Percentiles rank a stretch among this genome's conserved stretches.
phyloP scores from a whole-genome alignment of 805 yeast species.

The Metahyphopichia silvanorum region DNA sequence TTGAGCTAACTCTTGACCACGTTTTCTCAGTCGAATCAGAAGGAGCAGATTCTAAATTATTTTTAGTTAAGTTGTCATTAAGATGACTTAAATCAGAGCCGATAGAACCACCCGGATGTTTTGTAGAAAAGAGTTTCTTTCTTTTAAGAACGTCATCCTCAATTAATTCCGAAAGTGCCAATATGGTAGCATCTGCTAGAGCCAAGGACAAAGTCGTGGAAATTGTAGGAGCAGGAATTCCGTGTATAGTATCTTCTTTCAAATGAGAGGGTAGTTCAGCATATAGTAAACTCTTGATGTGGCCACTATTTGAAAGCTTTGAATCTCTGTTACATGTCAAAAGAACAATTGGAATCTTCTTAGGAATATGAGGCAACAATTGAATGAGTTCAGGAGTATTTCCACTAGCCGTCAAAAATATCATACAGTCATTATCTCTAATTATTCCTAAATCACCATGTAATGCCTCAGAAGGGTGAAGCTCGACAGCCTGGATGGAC shows the following conservation, averaged over 20 bases:
- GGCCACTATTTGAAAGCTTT: slow-evolving; percentile 47
- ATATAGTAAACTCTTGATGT: slow-evolving; percentile 50
- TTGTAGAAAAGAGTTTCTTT: slow-evolving; percentile 55
- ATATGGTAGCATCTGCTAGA: slow-evolving; percentile 72
- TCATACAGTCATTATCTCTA: slow-evolving; percentile 52
- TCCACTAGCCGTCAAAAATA: slow-evolving; percentile 78
- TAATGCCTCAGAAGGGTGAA: slow-evolving; percentile 85
- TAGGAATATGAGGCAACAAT: slow-evolving; percentile 56
- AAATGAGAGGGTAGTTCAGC: slow-evolving; percentile 60
- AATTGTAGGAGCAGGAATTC: slow-evolving; percentile 84
- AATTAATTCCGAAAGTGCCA: slow-evolving; percentile 68
- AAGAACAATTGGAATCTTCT: slow-evolving; percentile 50
- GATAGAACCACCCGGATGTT: slow-evolving; percentile 92
- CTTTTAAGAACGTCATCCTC: slow-evolving; percentile 55
- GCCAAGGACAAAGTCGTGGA: slow-evolving; percentile 76
- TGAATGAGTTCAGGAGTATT: slow-evolving; percentile 71
- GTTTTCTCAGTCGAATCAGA: not conserved
- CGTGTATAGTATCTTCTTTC: slow-evolving; percentile 64
- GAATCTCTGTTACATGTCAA: slow-evolving; percentile 64
- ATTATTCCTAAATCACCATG: slow-evolving; percentile 87
- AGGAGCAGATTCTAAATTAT: not conserved
- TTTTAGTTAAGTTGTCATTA: slow-evolving; percentile 19
- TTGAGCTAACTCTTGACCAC: not conserved
- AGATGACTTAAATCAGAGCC: slow-evolving; percentile 49
- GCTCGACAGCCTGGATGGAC: slow-evolving; percentile 59